Base-by-base conservation (phyloP, 1,139 yeast genomes). In the Nakaseomyces kungkrabaensis region DNA sequence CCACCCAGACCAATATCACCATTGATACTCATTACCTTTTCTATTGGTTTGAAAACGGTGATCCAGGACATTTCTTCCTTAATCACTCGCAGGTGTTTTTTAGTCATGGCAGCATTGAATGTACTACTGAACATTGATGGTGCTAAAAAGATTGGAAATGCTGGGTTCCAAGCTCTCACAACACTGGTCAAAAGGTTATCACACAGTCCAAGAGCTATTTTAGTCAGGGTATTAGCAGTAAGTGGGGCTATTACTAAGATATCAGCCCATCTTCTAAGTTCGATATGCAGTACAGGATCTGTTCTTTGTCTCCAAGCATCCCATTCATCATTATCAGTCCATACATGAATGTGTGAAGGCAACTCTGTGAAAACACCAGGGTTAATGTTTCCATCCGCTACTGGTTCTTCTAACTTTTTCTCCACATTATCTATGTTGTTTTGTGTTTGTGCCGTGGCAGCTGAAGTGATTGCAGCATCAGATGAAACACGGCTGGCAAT, bases 1-100 rank as follows among this genome's bases (percentile, higher is more conserved):
- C 97, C 98, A 31, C 97, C 98, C 73, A 79, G 85, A 3, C 97
- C 98, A 51, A 90, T 87, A 49, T 92, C 97, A 45, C 97, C 98
- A 72, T 88, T 80, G 8, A 69, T 65, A 29, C 95, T 92, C 51
- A 86, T 85, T 5, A 89, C 95, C 67, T 92, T 92, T 61, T 92
- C 97, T 31, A 92, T 90, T 0, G 98, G 98, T 61, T 79, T 82
- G 62, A 92, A 75, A 17, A 92, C 81, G 54, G 87, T 90, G 52
- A 90, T 79, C 75, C 80, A 82, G 10, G 81, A 79, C 68, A 78
- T 80, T 51, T 77, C 81, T 48, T 79, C 82, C 31, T 68, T 70
- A 41, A 92, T 69, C 33, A 81, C 67, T 32, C 70, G 70, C 51
- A 90, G 69, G 59, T 92, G 97, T 59, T 82, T 84, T 57, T 86